These are phyloP conservation scores for Plantago elongata DNA, from an alignment of 257 asterid species.

Conservation along the genomic window DNA sequence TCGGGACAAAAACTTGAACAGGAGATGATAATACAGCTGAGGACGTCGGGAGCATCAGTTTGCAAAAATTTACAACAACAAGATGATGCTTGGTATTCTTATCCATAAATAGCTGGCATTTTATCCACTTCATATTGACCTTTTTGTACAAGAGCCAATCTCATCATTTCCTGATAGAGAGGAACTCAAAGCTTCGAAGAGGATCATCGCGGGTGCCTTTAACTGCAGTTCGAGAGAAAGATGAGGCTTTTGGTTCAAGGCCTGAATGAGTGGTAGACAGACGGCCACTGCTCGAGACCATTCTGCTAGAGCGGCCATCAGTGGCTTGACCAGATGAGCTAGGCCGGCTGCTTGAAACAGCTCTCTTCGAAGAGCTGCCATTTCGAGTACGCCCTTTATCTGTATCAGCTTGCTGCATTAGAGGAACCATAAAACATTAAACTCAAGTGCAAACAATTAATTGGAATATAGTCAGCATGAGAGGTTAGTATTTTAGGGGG, in stretches of 20 bases:
- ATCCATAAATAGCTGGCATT: background rate
- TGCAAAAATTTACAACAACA: slow-evolving; percentile 4
- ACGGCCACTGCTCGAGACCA: slow-evolving; percentile 44
- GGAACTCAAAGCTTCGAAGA: slow-evolving; percentile 90
- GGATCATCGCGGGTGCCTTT: slow-evolving; percentile 60
- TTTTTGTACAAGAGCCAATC: background rate
- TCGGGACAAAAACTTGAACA: slow-evolving; percentile 10
- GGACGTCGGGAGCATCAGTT: background rate
- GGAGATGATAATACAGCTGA: background rate
- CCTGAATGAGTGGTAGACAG: slow-evolving; percentile 37
- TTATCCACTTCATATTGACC: slow-evolving; percentile 5
- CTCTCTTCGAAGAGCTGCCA: slow-evolving; percentile 46
- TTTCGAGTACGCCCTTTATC: slow-evolving; percentile 17
- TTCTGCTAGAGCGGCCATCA: slow-evolving; percentile 42
- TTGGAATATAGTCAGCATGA: background rate
- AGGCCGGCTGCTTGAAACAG: slow-evolving; percentile 41
- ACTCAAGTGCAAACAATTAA: background rate
- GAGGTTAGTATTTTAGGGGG: background rate
- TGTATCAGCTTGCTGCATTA: slow-evolving; percentile 42
- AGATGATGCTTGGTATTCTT: background rate
- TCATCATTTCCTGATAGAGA: slow-evolving; percentile 22
- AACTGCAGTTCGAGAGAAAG: slow-evolving; percentile 47
- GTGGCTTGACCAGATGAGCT: slow-evolving; percentile 49
- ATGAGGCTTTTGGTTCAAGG: slow-evolving; percentile 45
- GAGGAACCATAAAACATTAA: slow-evolving; percentile 6